Evolutionary conservation across 2,329 filamentous ascomycete genomes (phyloP).

Genomic region (Diaporthe longicolla): DNA sequence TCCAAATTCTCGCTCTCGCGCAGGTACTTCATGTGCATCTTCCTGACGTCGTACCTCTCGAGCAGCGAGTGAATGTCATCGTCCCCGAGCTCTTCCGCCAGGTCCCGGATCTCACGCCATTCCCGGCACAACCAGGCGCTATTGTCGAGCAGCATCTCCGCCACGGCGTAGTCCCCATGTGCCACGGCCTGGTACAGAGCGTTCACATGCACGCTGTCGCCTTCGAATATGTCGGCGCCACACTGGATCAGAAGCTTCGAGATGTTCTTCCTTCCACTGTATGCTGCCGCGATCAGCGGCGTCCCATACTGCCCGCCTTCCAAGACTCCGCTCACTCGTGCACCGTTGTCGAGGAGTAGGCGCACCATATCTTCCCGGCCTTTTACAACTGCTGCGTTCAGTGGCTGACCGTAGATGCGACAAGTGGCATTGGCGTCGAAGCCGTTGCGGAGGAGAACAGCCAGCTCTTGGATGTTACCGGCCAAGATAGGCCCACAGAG

Average conservation of each 20-base stretch:
- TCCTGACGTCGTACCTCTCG: conserved; percentile 1
- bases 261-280: conserved; percentile 12
- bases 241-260: conserved; percentile 17
- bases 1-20: not conserved
- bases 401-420: not conserved
- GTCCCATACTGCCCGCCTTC: conserved; percentile 17
- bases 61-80: not conserved
- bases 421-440: not conserved
- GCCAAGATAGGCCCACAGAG: not conserved
- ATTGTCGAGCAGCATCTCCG: conserved; percentile 29
- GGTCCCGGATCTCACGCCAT: conserved; percentile 26
- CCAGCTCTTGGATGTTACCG: conserved; percentile 3
- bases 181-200: conserved; percentile 27
- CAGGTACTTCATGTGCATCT: conserved; percentile 4
- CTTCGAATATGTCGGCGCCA: conserved; percentile 16
- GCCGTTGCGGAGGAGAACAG: conserved; percentile 4
- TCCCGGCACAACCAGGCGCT: conserved; percentile 26
- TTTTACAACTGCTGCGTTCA: not conserved
- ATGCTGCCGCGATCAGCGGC: conserved; percentile 8
- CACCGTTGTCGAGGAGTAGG: not conserved
- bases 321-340: not conserved
- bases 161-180: conserved; percentile 22
- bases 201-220: conserved; percentile 16
- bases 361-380: conserved; percentile 1
- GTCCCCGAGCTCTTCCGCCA: conserved; percentile 19